Conservation (phyloP, 2,329 filamentous ascomycete species). For the Scytalidium lignicola region DNA sequence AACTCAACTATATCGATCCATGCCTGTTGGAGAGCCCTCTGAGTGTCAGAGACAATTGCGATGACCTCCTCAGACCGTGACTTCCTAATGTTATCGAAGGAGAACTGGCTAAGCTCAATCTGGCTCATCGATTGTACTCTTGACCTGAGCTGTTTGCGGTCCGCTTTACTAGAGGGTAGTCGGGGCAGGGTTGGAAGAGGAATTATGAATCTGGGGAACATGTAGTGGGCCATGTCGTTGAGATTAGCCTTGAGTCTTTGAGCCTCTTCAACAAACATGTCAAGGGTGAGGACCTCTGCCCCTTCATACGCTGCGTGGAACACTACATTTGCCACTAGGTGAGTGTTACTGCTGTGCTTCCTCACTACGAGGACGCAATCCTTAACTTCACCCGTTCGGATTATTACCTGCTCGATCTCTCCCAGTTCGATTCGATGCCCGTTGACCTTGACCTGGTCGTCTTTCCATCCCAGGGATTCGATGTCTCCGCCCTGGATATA, state of each 20-base stretch:
- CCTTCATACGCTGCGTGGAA: constrained; percentile 1
- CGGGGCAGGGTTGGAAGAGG: background rate
- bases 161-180: background rate
- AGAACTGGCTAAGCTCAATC: no score
- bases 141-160: background rate
- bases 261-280: background rate
- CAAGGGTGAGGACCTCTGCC: constrained; percentile 1
- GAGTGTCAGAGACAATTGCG: no score
- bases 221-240: background rate
- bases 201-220: background rate
- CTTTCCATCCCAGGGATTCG: constrained; percentile 37
- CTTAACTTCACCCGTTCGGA: background rate
- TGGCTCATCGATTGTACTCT: no score
- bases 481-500: constrained; percentile 26
- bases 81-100: no score
- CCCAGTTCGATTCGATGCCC: constrained; percentile 43
- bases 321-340: constrained; percentile 3
- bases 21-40: no score
- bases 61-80: no score
- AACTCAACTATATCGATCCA: no score
- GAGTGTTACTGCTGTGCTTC: constrained; percentile 1
- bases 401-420: constrained; percentile 31
- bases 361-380: background rate
- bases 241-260: background rate
- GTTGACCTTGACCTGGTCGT: constrained; percentile 45